phyloP scores from a whole-genome alignment of 306 rosid species.

The Cucurbita moschata region DNA sequence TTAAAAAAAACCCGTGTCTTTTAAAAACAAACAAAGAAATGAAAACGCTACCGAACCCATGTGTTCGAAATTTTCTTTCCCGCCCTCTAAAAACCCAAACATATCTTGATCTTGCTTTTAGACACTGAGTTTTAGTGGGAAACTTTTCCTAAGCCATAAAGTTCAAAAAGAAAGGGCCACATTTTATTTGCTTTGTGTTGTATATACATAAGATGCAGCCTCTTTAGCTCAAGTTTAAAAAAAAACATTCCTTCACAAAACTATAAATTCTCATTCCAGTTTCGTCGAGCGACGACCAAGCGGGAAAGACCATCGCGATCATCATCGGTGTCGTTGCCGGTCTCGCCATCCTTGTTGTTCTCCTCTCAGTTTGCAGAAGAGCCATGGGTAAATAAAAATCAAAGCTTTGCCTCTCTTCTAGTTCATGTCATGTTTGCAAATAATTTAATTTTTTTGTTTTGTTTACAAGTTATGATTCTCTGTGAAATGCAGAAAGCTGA shows the following conservation, averaged over 20 bases:
- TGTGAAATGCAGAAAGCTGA: neutral
- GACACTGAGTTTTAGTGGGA: neutral
- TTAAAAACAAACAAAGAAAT: too few species aligned
- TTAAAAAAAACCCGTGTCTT: too few species aligned
- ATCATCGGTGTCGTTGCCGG: conserved; percentile 58
- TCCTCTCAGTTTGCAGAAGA: conserved; percentile 75
- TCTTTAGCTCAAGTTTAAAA: neutral
- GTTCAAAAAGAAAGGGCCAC: neutral
- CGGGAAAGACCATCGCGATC: conserved; percentile 72
- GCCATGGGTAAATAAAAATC: conserved; percentile 31
- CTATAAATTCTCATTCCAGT: conserved; percentile 19
- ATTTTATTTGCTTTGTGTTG: neutral
- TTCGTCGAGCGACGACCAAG: conserved; percentile 45
- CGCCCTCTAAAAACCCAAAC: neutral
- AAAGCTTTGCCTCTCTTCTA: neutral
- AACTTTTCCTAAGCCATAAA: neutral
- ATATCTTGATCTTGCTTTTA: neutral
- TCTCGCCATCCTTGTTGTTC: conserved; percentile 60
- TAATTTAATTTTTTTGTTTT: neutral
- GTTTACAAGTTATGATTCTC: neutral
- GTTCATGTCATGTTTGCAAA: neutral
- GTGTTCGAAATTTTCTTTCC: neutral
- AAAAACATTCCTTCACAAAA: neutral
- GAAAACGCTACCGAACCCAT: too few species aligned
- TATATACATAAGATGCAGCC: neutral